These are phyloP conservation scores for Coemansia interrupta DNA, from an alignment of 192 early-diverging fungal genomes.

Conservation along the genomic window DNA sequence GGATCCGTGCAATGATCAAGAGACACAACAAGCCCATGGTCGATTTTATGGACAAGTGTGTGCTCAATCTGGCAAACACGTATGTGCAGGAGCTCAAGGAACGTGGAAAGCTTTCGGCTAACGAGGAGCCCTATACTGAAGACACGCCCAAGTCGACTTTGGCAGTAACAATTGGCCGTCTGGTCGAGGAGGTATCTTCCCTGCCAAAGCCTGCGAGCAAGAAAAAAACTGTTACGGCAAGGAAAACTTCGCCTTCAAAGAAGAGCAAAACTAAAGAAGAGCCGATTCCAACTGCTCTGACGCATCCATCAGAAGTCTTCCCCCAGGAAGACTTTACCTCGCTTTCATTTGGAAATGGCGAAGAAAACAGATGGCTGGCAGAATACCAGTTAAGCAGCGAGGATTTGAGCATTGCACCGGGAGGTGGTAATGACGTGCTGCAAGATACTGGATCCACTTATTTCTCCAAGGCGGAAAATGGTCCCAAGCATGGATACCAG, in stretches of 20 bases:
- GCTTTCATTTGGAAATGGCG: too few relatives aligned
- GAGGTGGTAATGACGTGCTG: neutral
- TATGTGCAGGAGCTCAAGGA: slow-evolving; percentile 24
- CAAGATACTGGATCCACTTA: neutral
- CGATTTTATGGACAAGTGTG: slow-evolving; percentile 32
- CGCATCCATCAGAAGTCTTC: too few relatives aligned
- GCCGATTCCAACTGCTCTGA: too few relatives aligned
- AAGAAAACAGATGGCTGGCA: too few relatives aligned
- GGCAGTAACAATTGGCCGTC: slow-evolving; percentile 1
- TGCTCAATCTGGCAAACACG: slow-evolving; percentile 25
- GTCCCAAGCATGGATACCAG: slow-evolving; percentile 3
- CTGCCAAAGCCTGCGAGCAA: slow-evolving; percentile 16
- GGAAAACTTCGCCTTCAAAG: neutral
- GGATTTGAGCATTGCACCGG: too few relatives aligned
- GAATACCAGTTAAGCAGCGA: too few relatives aligned
- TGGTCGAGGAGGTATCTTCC: slow-evolving; percentile 26
- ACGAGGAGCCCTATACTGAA: neutral
- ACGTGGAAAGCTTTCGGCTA: neutral
- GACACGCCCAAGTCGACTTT: neutral
- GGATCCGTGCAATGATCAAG: slow-evolving; percentile 43
- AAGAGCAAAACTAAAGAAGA: too few relatives aligned
- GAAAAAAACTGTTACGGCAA: neutral
- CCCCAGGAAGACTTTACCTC: too few relatives aligned
- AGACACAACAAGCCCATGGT: slow-evolving; percentile 35
- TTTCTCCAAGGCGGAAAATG: neutral